Conservation (phyloP, 257 asterid genomes). For the Lavandula angustifolia region DNA sequence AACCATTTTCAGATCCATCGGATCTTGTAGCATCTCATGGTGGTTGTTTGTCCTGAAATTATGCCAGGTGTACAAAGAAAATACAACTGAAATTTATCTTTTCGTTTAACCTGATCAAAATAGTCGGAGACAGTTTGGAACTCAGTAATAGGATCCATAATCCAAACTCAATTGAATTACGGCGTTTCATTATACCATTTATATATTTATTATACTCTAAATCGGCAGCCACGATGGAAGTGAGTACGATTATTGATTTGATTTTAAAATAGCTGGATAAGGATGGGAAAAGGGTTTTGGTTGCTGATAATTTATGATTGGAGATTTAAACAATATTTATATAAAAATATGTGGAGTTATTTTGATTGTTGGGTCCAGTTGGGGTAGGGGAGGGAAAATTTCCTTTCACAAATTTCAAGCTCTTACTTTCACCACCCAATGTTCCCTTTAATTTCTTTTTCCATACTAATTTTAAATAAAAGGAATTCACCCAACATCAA, state of each 20-base stretch:
- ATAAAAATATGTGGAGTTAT: neutral
- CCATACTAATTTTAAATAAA: conserved; percentile 8
- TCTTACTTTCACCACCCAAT: conserved; percentile 35
- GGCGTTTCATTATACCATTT: no score
- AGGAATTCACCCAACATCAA: conserved; percentile 23
- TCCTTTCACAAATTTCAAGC: conserved; percentile 44
- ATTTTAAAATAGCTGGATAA: neutral
- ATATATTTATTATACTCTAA: no score
- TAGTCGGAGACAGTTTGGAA: no score
- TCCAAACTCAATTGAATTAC: no score
- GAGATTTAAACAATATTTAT: neutral
- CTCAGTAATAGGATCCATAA: no score
- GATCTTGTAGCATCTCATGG: no score
- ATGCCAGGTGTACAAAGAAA: no score
- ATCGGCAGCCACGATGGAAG: neutral
- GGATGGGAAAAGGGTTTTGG: neutral
- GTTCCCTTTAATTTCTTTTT: conserved; percentile 31
- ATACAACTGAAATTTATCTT: no score
- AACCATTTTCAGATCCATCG: neutral
- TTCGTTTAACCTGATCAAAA: no score
- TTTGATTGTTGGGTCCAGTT: conserved; percentile 44
- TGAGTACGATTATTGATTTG: neutral
- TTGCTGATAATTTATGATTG: conserved; percentile 6
- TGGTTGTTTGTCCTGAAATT: no score
- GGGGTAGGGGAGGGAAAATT: conserved; percentile 29